Percentiles rank a stretch among this genome's conserved stretches.
Evolutionary conservation across 2,329 filamentous ascomycete genomes (phyloP).

Genomic region (Phaeosphaeriaceae sp.): DNA sequence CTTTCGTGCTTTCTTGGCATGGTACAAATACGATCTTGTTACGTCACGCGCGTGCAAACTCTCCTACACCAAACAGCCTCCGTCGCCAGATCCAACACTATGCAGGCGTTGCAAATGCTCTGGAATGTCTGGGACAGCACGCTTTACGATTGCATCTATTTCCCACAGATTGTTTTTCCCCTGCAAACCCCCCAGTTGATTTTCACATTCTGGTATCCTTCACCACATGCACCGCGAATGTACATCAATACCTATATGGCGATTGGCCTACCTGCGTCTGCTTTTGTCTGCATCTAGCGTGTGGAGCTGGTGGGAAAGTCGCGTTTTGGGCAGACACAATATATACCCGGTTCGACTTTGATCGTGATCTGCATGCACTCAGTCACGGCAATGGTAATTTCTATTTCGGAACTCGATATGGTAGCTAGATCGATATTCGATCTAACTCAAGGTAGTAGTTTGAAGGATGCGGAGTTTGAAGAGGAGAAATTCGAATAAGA

Average conservation of each 20-base stretch:
- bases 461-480: background rate
- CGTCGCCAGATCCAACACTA: background rate
- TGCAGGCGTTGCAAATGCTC: background rate
- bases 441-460: background rate
- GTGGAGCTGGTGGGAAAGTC: slow-evolving; percentile 16
- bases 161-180: background rate
- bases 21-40: background rate
- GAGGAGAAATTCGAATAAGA: background rate
- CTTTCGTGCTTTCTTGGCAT: background rate
- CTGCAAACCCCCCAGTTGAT: slow-evolving; percentile 11
- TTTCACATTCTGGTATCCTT: background rate
- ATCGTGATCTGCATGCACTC: slow-evolving; percentile 8
- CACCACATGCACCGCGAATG: slow-evolving; percentile 13
- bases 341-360: slow-evolving; percentile 24
- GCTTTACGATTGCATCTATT: background rate
- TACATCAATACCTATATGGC: slow-evolving; percentile 10
- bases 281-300: slow-evolving; percentile 22
- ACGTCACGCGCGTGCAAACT: background rate
- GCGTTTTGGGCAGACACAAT: slow-evolving; percentile 22
- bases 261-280: slow-evolving; percentile 9
- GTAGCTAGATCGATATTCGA: background rate
- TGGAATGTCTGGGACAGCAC: background rate
- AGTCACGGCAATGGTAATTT: slow-evolving; percentile 10
- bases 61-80: background rate
- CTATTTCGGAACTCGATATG: slow-evolving; percentile 6